A percentile compares a stretch with the other conserved stretches of the same genome.
Evolutionary conservation across 441 rosid genomes (phyloP).

Genomic region (Kokia cookei): DNA sequence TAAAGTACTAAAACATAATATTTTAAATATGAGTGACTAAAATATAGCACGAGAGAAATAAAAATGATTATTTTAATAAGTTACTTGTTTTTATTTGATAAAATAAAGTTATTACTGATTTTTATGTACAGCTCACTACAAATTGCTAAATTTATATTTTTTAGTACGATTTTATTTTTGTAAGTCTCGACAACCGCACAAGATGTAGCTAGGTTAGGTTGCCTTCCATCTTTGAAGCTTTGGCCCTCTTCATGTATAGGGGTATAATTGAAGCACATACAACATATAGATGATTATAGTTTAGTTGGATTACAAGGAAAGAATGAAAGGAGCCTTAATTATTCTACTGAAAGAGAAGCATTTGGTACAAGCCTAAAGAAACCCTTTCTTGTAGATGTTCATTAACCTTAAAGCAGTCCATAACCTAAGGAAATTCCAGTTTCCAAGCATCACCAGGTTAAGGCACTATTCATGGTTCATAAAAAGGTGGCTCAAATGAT

Average conservation of each 20-base stretch:
- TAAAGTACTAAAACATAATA: no score
- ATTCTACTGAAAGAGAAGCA: not conserved
- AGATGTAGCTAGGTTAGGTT: not conserved
- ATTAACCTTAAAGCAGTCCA: not conserved
- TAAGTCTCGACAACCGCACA: not conserved
- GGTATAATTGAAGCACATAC: not conserved
- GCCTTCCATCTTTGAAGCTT: not conserved
- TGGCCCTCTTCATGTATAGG: not conserved
- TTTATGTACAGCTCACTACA: no score
- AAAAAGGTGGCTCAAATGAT: not conserved
- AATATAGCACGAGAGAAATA: no score
- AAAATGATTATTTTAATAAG: no score
- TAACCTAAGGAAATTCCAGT: not conserved
- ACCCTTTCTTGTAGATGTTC: not conserved
- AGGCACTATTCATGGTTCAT: not conserved
- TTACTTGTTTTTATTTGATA: no score
- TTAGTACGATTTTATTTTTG: no score
- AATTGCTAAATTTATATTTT: no score
- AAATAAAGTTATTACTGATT: no score
- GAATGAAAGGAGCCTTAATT: not conserved
- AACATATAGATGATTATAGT: not conserved
- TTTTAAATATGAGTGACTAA: no score
- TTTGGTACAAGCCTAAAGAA: not conserved
- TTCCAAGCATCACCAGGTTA: not conserved
- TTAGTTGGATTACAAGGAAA: not conserved